phyloP scores from a whole-genome alignment of 106 monocot genomes.

The Acanthochlamys bracteata region DNA sequence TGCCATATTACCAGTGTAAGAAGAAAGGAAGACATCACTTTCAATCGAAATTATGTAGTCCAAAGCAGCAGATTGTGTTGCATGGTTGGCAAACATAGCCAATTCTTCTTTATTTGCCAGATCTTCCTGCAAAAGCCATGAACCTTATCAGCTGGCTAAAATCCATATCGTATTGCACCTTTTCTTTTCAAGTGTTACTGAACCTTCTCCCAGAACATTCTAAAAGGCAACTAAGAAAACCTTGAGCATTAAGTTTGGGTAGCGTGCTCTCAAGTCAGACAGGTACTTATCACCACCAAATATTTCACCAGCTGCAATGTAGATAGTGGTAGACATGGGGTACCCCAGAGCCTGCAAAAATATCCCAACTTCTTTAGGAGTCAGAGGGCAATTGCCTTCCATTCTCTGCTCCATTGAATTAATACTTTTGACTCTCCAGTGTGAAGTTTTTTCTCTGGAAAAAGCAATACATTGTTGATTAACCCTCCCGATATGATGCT shows the following conservation, averaged over 20 bases:
- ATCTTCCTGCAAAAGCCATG: slow-evolving; percentile 45
- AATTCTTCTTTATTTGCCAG: slow-evolving; percentile 74
- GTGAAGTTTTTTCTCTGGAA: slow-evolving; percentile 71
- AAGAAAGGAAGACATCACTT: slow-evolving; percentile 92
- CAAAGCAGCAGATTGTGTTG: slow-evolving; percentile 75
- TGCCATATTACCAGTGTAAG: slow-evolving; percentile 94
- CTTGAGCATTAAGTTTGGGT: slow-evolving; percentile 91
- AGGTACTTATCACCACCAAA: slow-evolving; percentile 67
- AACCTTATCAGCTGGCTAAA: background rate
- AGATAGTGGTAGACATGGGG: slow-evolving; percentile 63
- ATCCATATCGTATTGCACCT: no score
- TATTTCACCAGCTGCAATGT: slow-evolving; percentile 92
- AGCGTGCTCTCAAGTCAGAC: slow-evolving; percentile 50
- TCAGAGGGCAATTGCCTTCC: slow-evolving; percentile 77
- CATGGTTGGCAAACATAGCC: slow-evolving; percentile 52
- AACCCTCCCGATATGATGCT: background rate
- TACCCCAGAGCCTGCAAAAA: slow-evolving; percentile 81
- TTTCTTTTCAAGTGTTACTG: no score
- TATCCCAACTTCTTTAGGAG: slow-evolving; percentile 81
- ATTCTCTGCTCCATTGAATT: slow-evolving; percentile 82
- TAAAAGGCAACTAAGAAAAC: slow-evolving; percentile 23
- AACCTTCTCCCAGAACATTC: background rate
- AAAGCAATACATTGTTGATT: background rate
- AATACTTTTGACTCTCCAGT: slow-evolving; percentile 91
- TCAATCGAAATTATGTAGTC: slow-evolving; percentile 95